Percentiles rank a stretch among this genome's conserved stretches.
Evolutionary conservation across 169 alveolate species (phyloP).

Genomic region (Neospora caninum): DNA sequence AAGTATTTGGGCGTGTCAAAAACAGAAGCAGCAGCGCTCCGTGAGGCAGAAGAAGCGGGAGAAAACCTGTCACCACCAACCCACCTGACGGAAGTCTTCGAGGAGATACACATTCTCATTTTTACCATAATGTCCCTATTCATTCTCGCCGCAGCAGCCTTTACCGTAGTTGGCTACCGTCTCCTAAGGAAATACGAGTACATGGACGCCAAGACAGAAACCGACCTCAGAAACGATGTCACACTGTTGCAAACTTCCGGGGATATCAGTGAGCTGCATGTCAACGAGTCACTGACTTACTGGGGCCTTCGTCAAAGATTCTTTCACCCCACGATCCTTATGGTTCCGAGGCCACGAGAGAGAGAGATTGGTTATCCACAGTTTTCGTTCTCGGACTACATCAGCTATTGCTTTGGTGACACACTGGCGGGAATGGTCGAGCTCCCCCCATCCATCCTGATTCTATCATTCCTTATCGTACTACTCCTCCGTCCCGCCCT

Average conservation of each 20-base stretch:
- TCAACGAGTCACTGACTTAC: neutral
- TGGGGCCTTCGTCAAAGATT: conserved; percentile 60
- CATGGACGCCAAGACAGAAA: conserved; percentile 37
- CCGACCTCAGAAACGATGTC: conserved; percentile 34
- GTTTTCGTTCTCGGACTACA: conserved; percentile 48
- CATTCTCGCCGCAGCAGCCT: conserved; percentile 26
- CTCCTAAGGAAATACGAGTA: conserved; percentile 1
- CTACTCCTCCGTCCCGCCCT: conserved; percentile 60
- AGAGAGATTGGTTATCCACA: conserved; percentile 20
- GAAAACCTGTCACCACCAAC: conserved; percentile 66
- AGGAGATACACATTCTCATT: conserved; percentile 59
- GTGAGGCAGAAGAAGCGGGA: conserved; percentile 50
- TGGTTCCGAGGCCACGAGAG: conserved; percentile 46
- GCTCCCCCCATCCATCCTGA: conserved; percentile 49
- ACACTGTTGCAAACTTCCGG: neutral
- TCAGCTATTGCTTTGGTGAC: conserved; percentile 44
- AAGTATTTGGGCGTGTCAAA: conserved; percentile 59
- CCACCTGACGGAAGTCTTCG: conserved; percentile 66
- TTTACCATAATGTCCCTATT: conserved; percentile 62
- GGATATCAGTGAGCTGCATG: neutral
- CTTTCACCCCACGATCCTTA: conserved; percentile 14
- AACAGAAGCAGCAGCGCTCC: conserved; percentile 66
- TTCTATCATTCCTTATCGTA: conserved; percentile 38
- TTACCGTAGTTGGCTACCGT: conserved; percentile 59
- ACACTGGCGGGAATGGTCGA: conserved; percentile 40